A percentile compares a stretch with the other conserved stretches of the same genome.
phyloP scores from a whole-genome alignment of 345 rosid species.

The Moricandia arvensis region DNA sequence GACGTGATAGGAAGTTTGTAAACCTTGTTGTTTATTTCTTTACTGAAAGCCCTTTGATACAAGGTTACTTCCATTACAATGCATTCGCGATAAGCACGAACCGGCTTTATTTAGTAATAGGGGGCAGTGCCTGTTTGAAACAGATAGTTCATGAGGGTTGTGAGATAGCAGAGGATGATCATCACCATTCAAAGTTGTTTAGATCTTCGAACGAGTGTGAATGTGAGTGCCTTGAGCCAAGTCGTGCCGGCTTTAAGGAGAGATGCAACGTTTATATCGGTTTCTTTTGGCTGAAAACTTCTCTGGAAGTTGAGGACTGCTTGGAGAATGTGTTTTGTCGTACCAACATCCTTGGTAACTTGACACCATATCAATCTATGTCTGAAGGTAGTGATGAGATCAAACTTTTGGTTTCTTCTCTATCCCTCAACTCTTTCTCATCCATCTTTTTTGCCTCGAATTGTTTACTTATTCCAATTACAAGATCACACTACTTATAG shows the following conservation, averaged over 20 bases:
- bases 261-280: constrained; percentile 46
- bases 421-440: neutral
- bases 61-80: neutral
- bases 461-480: too few relatives aligned
- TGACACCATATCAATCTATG: neutral
- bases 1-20: constrained; percentile 25
- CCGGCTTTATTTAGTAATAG: too few relatives aligned
- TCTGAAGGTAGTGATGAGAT: constrained; percentile 40
- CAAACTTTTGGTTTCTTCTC: neutral
- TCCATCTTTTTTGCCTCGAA: too few relatives aligned
- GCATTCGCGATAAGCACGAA: neutral
- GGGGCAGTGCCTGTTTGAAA: too few relatives aligned
- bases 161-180: constrained; percentile 30
- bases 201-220: constrained; percentile 37
- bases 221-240: constrained; percentile 50
- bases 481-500: too few relatives aligned
- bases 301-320: constrained; percentile 36
- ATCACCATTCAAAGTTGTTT: neutral
- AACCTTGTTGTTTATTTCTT: constrained; percentile 2
- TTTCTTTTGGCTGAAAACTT: constrained; percentile 13
- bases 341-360: constrained; percentile 43
- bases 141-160: too few relatives aligned
- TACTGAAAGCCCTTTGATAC: neutral
- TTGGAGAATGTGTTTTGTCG: neutral
- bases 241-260: constrained; percentile 56